Conservation (phyloP, 306 rosid genomes). For the Abrus precatorius region DNA sequence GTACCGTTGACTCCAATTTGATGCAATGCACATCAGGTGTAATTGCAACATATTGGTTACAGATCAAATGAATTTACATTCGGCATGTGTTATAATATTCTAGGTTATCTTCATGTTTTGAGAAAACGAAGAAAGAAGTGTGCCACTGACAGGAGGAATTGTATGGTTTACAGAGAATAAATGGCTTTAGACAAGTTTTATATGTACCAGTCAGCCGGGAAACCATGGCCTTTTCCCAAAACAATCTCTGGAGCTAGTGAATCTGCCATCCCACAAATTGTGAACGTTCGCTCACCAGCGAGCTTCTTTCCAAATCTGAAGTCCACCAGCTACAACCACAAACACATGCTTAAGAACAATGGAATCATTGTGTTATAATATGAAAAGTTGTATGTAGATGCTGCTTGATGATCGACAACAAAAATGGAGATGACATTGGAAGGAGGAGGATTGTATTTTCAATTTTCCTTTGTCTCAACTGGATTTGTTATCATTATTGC, state of each 20-base stretch:
- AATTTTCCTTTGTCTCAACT: not conserved
- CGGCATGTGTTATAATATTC: not conserved
- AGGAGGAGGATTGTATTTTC: not conserved
- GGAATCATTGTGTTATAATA: slow-evolving; percentile 26
- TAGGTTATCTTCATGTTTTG: not conserved
- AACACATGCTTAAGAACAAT: slow-evolving; percentile 36
- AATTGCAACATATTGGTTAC: slow-evolving; percentile 20
- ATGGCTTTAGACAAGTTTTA: slow-evolving; percentile 41
- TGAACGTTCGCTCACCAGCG: slow-evolving; percentile 80
- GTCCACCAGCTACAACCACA: slow-evolving; percentile 77
- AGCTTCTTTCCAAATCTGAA: slow-evolving; percentile 87
- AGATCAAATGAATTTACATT: slow-evolving; percentile 17
- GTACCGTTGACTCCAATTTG: slow-evolving; percentile 18
- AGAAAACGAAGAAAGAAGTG: slow-evolving; percentile 6
- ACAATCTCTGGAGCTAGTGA: slow-evolving; percentile 92
- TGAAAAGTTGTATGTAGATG: slow-evolving; percentile 23
- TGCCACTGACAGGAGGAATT: slow-evolving; percentile 19
- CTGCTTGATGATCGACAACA: not conserved
- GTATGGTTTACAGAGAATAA: slow-evolving; percentile 32
- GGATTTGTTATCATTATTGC: not conserved
- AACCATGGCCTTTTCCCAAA: slow-evolving; percentile 95
- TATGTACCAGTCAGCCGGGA: slow-evolving; percentile 91
- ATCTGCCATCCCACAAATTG: slow-evolving; percentile 91
- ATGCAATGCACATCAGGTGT: not conserved
- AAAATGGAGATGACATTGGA: not conserved